Percentiles rank a stretch among this genome's conserved stretches.
These are phyloP conservation scores for Anacardium occidentale DNA, from an alignment of 345 rosid genomes.

Conservation along the genomic window DNA sequence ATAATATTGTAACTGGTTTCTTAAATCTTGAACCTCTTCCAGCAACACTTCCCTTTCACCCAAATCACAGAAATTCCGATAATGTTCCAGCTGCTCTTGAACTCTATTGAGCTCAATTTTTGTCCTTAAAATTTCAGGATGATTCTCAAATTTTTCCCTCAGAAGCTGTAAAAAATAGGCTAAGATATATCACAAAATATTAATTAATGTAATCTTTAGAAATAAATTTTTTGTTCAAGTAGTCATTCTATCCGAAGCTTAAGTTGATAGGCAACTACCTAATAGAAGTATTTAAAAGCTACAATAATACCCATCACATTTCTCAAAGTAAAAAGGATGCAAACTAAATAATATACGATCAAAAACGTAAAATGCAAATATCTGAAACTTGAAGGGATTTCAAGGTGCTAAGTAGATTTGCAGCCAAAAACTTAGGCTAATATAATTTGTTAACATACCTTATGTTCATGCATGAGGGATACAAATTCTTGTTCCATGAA, in stretches of 20 bases:
- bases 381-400: neutral
- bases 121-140: constrained; percentile 74
- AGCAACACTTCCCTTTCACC: constrained; percentile 90
- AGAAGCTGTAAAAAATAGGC: constrained; percentile 56
- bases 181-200: constrained; percentile 23
- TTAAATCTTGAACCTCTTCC: constrained; percentile 90
- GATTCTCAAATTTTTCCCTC: constrained; percentile 86
- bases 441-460: constrained; percentile 36
- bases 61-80: constrained; percentile 69
- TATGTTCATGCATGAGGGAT: constrained; percentile 74
- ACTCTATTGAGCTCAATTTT: constrained; percentile 76
- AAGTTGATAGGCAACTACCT: neutral
- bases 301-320: neutral
- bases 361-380: neutral
- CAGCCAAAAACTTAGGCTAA: too few species aligned
- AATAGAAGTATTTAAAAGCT: neutral
- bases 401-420: neutral
- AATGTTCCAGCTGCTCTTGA: constrained; percentile 80
- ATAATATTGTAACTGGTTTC: constrained; percentile 79
- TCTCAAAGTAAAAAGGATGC: neutral
- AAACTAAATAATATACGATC: too few species aligned
- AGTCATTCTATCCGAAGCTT: neutral
- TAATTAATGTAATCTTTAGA: constrained; percentile 12
- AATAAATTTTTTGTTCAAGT: neutral
- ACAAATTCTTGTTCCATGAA: constrained; percentile 81